Evolutionary conservation across 2,329 filamentous ascomycete genomes (phyloP).

Genomic region (Neofusicoccum parvum): DNA sequence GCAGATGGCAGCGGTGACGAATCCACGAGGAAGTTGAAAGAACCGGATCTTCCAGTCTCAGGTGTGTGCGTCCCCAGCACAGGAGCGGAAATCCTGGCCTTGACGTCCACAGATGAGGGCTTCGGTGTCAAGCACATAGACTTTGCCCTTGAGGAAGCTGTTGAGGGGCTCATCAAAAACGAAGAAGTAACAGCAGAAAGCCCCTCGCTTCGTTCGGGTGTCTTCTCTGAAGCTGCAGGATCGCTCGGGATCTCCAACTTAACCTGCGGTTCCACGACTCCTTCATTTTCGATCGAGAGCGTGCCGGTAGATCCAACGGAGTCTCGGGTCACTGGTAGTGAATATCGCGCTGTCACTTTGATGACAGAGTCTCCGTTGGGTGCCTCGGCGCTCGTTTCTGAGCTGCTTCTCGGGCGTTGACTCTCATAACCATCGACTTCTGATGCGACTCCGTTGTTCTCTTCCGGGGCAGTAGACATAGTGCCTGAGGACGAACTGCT

Average conservation of each 20-base stretch:
- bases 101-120: slow-evolving; percentile 1
- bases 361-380: slow-evolving; percentile 29
- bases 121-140: slow-evolving; percentile 15
- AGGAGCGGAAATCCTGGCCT: slow-evolving; percentile 10
- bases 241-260: slow-evolving; percentile 25
- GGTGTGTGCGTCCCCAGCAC: neutral
- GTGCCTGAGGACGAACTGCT: neutral
- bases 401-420: neutral
- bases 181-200: neutral
- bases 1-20: neutral
- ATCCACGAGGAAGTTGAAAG: neutral
- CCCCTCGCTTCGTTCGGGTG: neutral
- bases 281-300: neutral
- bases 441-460: neutral
- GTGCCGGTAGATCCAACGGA: slow-evolving; percentile 1
- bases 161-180: neutral
- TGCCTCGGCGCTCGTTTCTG: neutral
- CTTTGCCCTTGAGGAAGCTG: neutral
- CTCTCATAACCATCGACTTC: neutral
- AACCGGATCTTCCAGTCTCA: neutral
- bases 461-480: slow-evolving; percentile 11
- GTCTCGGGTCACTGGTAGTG: slow-evolving; percentile 32
- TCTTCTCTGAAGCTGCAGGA: neutral
- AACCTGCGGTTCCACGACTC: slow-evolving; percentile 21
- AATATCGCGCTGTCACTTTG: slow-evolving; percentile 33